Conservation (phyloP, 768 basidiomycete genomes). For the Ramaria rubella region DNA sequence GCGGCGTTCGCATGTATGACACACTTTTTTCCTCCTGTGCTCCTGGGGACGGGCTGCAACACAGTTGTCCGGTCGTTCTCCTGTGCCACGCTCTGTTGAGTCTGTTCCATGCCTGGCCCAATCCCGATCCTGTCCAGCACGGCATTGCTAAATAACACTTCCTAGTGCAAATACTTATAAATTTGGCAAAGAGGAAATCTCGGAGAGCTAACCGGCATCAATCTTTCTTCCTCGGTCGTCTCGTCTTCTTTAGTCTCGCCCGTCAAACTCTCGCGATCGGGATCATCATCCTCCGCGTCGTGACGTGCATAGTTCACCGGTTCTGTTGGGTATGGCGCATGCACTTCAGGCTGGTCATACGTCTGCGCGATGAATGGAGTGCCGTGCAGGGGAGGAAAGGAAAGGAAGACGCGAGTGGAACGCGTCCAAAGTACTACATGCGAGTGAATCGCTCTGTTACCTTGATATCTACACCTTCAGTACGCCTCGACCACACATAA, state of each 20-base stretch:
- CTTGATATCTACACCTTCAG: too few relatives aligned
- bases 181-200: neutral
- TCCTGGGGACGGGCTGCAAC: constrained; percentile 3
- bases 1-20: too few relatives aligned
- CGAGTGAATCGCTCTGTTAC: too few relatives aligned
- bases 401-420: too few relatives aligned
- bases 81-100: neutral
- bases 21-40: neutral
- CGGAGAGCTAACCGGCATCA: neutral
- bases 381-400: neutral
- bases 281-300: constrained; percentile 1
- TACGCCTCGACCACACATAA: too few relatives aligned
- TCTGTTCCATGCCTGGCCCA: neutral
- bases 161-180: neutral
- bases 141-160: neutral
- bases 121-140: constrained; percentile 4
- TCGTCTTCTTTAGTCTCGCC: constrained; percentile 8
- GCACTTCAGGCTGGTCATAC: constrained; percentile 5
- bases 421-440: neutral
- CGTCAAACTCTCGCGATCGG: constrained; percentile 5
- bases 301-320: neutral
- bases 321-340: constrained; percentile 1
- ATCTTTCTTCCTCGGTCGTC: neutral
- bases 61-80: neutral
- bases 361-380: neutral